Percentiles rank a stretch among this genome's conserved stretches.
Evolutionary conservation across 2,329 filamentous ascomycete genomes (phyloP).

Genomic region (Xylariales sp.): DNA sequence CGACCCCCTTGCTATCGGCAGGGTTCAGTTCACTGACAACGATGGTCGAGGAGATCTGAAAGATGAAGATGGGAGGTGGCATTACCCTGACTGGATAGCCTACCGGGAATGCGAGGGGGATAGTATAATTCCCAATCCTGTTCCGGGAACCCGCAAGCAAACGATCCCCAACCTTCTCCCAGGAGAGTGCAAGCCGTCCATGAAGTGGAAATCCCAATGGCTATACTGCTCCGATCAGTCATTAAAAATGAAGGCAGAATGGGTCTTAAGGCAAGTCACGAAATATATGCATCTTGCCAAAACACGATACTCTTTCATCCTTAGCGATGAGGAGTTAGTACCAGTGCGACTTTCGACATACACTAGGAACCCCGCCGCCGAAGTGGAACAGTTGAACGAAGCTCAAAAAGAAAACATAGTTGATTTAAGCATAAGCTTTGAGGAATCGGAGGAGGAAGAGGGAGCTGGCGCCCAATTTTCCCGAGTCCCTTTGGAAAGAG

Average conservation of each 20-base stretch:
- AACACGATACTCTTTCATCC: slow-evolving; percentile 21
- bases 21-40: neutral
- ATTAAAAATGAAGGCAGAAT: neutral
- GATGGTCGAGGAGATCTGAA: neutral
- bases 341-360: slow-evolving; percentile 18
- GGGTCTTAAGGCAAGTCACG: slow-evolving; percentile 21
- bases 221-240: neutral
- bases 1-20: neutral
- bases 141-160: neutral
- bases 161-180: slow-evolving; percentile 14
- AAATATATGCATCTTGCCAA: slow-evolving; percentile 26
- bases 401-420: no score
- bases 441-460: no score
- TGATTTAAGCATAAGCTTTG: no score
- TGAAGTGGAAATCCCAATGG: slow-evolving; percentile 29
- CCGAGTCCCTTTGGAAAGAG: neutral
- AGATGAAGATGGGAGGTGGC: neutral
- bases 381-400: no score
- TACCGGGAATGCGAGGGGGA: neutral
- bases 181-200: slow-evolving; percentile 24
- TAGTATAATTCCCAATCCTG: no score
- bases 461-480: no score
- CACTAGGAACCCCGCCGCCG: neutral
- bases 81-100: neutral
- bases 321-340: slow-evolving; percentile 28